A percentile compares a stretch with the other conserved stretches of the same genome.
Evolutionary conservation across 1,284 basidiomycete species (phyloP).

Genomic region (Pholiota adiposa): DNA sequence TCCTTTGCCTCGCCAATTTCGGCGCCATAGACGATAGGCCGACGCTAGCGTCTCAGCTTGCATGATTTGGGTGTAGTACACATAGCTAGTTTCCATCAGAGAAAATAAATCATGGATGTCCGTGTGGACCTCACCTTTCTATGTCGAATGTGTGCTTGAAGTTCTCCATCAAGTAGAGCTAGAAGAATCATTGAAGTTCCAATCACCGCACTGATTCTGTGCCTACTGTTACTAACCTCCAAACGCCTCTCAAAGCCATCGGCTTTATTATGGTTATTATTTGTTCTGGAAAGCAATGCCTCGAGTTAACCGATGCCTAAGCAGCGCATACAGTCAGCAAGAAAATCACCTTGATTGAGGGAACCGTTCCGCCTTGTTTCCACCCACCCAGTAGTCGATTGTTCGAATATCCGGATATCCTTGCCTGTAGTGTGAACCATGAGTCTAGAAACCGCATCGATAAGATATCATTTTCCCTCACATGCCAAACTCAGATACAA

Average conservation of each 20-base stretch:
- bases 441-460: conserved; percentile 4
- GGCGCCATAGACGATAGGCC: conserved; percentile 78
- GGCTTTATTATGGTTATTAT: conserved; percentile 89
- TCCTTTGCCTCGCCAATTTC: conserved; percentile 76
- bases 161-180: conserved; percentile 89
- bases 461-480: conserved; percentile 37
- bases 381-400: conserved; percentile 81
- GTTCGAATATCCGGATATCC: conserved; percentile 86
- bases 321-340: conserved; percentile 21
- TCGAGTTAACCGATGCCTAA: neutral
- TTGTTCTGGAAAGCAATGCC: conserved; percentile 46
- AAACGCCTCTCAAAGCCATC: conserved; percentile 85
- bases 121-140: conserved; percentile 56
- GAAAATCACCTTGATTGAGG: conserved; percentile 79
- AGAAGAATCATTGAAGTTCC: conserved; percentile 7
- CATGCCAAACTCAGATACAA: conserved; percentile 92
- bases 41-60: conserved; percentile 79
- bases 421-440: conserved; percentile 62
- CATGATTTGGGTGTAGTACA: conserved; percentile 85
- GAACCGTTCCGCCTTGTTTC: conserved; percentile 70
- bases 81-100: conserved; percentile 49
- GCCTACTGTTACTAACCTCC: conserved; percentile 51
- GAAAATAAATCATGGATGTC: neutral
- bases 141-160: conserved; percentile 89
- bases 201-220: conserved; percentile 6